Conservation (phyloP, 352 stramenopile species). For the Globisporangium orthogonon region DNA sequence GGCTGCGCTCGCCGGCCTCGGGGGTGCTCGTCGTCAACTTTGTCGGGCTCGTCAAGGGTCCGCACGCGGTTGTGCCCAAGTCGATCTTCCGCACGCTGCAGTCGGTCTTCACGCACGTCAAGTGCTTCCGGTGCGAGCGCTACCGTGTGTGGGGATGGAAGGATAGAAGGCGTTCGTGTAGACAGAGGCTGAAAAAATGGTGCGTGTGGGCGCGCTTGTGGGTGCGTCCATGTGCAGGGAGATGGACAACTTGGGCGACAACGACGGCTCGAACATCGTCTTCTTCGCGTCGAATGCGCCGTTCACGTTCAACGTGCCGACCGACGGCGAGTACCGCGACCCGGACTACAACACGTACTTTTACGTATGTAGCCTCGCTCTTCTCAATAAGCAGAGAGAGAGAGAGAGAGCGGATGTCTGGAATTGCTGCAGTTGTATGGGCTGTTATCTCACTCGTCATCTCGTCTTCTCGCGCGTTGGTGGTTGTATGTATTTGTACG, state of each 20-base stretch:
- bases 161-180: too few relatives aligned
- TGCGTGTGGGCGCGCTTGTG: too few relatives aligned
- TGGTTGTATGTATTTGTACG: too few relatives aligned
- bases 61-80: conserved; percentile 38
- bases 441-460: not conserved
- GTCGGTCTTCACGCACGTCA: conserved; percentile 63
- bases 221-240: conserved; percentile 18
- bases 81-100: conserved; percentile 69
- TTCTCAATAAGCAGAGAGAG: too few relatives aligned
- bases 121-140: conserved; percentile 36
- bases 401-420: too few relatives aligned
- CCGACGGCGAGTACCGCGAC: conserved; percentile 39
- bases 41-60: conserved; percentile 56
- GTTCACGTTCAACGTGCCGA: conserved; percentile 59
- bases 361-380: too few relatives aligned
- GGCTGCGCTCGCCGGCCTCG: conserved; percentile 24
- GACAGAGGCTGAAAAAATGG: too few relatives aligned
- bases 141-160: too few relatives aligned
- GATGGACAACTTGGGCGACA: conserved; percentile 33
- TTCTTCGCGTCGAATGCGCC: conserved; percentile 70
- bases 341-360: conserved; percentile 45
- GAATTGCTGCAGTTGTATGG: not conserved
- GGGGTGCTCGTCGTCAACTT: conserved; percentile 80
- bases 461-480: not conserved
- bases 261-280: conserved; percentile 55